These are phyloP conservation scores for Colletotrichum truncatum DNA, from an alignment of 2,329 filamentous ascomycete species.

Conservation along the genomic window DNA sequence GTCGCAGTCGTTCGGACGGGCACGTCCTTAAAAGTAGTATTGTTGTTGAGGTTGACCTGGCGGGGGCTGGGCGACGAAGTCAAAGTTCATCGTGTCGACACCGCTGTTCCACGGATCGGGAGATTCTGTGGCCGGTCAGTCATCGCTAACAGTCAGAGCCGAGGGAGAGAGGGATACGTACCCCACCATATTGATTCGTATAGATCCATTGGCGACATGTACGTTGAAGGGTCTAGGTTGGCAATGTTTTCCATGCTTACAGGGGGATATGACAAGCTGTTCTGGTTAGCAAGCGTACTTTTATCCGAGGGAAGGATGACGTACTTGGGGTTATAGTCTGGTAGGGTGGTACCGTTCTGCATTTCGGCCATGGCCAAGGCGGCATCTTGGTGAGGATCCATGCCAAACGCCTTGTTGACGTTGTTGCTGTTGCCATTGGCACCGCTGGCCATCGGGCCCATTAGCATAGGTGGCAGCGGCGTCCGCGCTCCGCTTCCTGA, in stretches of 20 bases:
- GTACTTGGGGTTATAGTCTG: conserved; percentile 24
- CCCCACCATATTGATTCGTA: conserved; percentile 76
- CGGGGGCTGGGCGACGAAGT: conserved; percentile 67
- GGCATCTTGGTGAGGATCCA: conserved; percentile 68
- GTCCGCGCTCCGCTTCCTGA: conserved; percentile 56
- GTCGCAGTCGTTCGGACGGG: too few relatives aligned
- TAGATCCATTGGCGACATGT: conserved; percentile 74
- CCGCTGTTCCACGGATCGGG: conserved; percentile 67
- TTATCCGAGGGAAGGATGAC: background rate
- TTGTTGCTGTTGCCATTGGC: conserved; percentile 9
- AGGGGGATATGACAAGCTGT: conserved; percentile 47
- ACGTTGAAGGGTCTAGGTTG: conserved; percentile 62
- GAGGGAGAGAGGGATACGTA: conserved; percentile 48
- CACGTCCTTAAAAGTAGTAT: conserved; percentile 59
- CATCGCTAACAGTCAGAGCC: conserved; percentile 8
- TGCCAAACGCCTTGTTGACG: conserved; percentile 32
- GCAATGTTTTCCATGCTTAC: conserved; percentile 55
- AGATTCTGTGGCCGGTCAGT: conserved; percentile 61
- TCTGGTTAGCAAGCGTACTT: background rate
- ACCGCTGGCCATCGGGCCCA: conserved; percentile 34
- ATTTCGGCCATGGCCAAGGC: conserved; percentile 73
- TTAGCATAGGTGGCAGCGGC: conserved; percentile 40
- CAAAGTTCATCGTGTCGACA: conserved; percentile 67
- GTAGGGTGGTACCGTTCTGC: conserved; percentile 63
- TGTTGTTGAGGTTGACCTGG: conserved; percentile 66